Evolutionary conservation across 1,284 basidiomycete genomes (phyloP), one percentile per base, ranked within the genome.

Genomic region (Rhodofomes roseus): DNA sequence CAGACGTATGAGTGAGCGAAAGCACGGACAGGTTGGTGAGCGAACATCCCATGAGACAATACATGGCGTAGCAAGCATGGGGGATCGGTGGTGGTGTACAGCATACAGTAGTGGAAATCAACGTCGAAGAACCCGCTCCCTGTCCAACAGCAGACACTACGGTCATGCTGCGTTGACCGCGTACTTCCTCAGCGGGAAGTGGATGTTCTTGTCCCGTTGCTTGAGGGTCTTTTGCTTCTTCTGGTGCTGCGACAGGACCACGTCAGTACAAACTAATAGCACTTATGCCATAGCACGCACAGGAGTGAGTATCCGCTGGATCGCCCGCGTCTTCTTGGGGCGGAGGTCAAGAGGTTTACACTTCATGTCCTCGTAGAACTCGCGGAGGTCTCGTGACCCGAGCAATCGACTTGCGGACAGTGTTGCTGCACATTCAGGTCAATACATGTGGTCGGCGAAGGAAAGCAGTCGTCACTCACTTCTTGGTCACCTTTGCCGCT

Each of bases 281-380:
- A 41, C 22, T 25, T 44, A 20, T 11, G 12, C 12, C 20, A 41
- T 11, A 29, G 25, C 20, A 70, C 86, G 60, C 62, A 93, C 93
- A 83, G 90, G 89, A 71, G 94, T 95, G 77, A 99, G 79, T 76
- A 93, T 88, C 79, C 96, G 87, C 74, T 97, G 88, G 84, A 99
- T 98, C 61, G 97, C 97, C 70, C 97, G 93, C 67, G 97, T 99
- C 89, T 92, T 95, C 92, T 99, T 99, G 69, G 88, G 77, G 68
- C 97, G 95, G 74, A 99, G 91, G 83, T 99, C 97, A 68, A 99
- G 94, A 68, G 97, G 97, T 65, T 92, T 80, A 82, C 93, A 93
- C 77, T 96, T 97, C 90, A 98, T 98, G 77, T 83, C 81, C 85
- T 96, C 96, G 92, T 98, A 98, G 83, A 91, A 94, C 79, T 98